Percentiles rank a stretch among this genome's conserved stretches.
Conservation (phyloP, 257 asterid genomes). For the Ophiorrhiza pumila region DNA sequence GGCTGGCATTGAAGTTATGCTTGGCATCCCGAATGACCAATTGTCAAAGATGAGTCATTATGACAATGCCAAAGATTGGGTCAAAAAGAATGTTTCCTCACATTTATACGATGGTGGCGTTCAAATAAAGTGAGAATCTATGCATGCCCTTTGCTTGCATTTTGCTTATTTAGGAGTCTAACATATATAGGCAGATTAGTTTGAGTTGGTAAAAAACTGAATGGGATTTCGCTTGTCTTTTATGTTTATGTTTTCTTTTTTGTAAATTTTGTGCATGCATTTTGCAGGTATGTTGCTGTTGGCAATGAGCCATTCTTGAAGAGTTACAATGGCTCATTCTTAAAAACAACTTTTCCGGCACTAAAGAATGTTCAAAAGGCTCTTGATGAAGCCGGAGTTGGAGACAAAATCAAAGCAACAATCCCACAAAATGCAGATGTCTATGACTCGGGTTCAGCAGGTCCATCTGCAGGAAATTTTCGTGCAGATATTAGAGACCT, state of each 20-base stretch:
- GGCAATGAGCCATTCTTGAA: conserved; percentile 85
- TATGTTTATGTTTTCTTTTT: background rate
- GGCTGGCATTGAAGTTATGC: conserved; percentile 75
- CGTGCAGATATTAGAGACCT: conserved; percentile 26
- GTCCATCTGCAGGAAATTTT: conserved; percentile 46
- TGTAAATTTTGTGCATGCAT: background rate
- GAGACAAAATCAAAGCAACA: conserved; percentile 66
- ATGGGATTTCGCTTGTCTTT: background rate
- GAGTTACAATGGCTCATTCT: conserved; percentile 54
- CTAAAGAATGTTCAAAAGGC: conserved; percentile 69
- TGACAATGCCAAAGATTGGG: conserved; percentile 58
- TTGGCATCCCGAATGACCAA: conserved; percentile 72
- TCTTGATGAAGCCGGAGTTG: conserved; percentile 55
- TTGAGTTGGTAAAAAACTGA: too few species aligned
- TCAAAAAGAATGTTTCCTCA: conserved; percentile 50
- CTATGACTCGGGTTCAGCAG: conserved; percentile 42
- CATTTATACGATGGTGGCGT: conserved; percentile 61
- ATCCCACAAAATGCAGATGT: conserved; percentile 87
- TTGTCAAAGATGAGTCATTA: conserved; percentile 30
- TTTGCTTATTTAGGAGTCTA: too few species aligned
- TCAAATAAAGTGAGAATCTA: conserved; percentile 44
- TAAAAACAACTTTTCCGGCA: conserved; percentile 51
- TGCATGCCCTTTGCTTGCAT: background rate
- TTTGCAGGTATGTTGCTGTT: conserved; percentile 60
- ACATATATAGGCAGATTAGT: too few species aligned